These are phyloP conservation scores for Coniella vitis DNA, from an alignment of 2,329 filamentous ascomycete genomes.

Conservation along the genomic window DNA sequence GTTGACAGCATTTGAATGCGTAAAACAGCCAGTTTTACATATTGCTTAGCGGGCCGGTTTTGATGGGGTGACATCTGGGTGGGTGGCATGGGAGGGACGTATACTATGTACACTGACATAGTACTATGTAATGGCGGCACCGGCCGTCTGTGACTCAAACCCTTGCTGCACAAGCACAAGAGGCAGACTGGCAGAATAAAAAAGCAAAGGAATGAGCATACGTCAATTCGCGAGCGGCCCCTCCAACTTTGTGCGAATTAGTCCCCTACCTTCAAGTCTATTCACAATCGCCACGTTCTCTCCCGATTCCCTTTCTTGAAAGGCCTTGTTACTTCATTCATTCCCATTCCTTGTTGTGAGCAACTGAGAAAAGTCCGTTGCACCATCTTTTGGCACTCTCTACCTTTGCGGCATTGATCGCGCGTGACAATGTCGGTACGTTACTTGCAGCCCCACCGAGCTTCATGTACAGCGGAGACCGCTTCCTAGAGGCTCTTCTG, in stretches of 20 bases:
- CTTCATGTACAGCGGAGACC: background rate
- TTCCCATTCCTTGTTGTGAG: background rate
- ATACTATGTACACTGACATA: no score
- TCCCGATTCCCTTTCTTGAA: no score
- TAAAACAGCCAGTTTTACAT: no score
- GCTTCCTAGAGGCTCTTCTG: background rate
- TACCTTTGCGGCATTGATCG: background rate
- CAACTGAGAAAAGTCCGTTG: background rate
- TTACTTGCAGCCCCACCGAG: conserved; percentile 7
- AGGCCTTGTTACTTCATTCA: no score
- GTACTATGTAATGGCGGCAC: no score
- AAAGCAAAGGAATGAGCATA: conserved; percentile 14
- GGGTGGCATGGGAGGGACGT: no score
- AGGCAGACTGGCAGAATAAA: no score
- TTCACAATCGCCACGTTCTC: background rate
- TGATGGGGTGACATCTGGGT: no score
- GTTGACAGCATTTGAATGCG: no score
- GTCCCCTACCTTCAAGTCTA: conserved; percentile 2
- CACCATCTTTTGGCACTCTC: background rate
- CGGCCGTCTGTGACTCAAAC: background rate
- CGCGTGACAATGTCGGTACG: conserved; percentile 28
- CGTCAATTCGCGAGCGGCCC: conserved; percentile 8
- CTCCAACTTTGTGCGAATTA: conserved; percentile 7
- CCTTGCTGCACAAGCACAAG: background rate
- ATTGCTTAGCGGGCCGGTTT: no score